Percentiles rank a stretch among this genome's conserved stretches.
phyloP scores from a whole-genome alignment of 805 yeast genomes.

The Kuraishia borneana region DNA sequence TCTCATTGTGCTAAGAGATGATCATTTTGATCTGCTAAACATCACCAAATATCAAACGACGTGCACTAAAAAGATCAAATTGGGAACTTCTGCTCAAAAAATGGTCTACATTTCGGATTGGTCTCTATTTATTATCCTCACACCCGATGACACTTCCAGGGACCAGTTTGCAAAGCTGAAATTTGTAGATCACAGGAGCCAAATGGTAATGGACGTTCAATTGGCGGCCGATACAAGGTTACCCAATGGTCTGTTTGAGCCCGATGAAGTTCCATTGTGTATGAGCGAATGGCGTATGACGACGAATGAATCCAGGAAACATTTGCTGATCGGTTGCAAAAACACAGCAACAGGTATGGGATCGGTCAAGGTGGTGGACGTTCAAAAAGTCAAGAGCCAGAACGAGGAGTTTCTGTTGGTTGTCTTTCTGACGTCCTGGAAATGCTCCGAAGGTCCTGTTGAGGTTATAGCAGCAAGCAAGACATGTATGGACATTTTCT shows the following conservation, averaged over 20 bases:
- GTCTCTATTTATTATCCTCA: conserved; percentile 1
- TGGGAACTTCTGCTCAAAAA: neutral
- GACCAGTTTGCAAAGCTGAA: conserved; percentile 6
- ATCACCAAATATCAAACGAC: neutral
- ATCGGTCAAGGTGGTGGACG: conserved; percentile 15
- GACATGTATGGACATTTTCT: conserved; percentile 13
- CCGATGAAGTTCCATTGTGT: conserved; percentile 16
- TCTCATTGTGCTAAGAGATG: conserved; percentile 1
- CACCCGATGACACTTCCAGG: neutral
- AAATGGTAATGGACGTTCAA: conserved; percentile 2
- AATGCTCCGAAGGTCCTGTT: conserved; percentile 9
- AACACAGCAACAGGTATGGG: conserved; percentile 8
- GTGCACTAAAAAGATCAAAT: neutral
- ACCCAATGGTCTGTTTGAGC: conserved; percentile 4
- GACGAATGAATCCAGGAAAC: conserved; percentile 5
- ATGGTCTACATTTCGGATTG: conserved; percentile 1
- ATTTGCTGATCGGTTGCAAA: conserved; percentile 22
- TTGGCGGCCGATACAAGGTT: conserved; percentile 1
- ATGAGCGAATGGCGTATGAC: conserved; percentile 19
- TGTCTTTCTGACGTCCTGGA: conserved; percentile 5
- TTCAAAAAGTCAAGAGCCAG: conserved; percentile 6
- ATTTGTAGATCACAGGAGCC: conserved; percentile 13
- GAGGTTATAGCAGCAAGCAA: conserved; percentile 10
- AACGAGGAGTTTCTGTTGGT: conserved; percentile 2
- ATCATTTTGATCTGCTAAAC: neutral